Conservation (phyloP, 306 rosid genomes). For the Begonia fuchsioides region DNA sequence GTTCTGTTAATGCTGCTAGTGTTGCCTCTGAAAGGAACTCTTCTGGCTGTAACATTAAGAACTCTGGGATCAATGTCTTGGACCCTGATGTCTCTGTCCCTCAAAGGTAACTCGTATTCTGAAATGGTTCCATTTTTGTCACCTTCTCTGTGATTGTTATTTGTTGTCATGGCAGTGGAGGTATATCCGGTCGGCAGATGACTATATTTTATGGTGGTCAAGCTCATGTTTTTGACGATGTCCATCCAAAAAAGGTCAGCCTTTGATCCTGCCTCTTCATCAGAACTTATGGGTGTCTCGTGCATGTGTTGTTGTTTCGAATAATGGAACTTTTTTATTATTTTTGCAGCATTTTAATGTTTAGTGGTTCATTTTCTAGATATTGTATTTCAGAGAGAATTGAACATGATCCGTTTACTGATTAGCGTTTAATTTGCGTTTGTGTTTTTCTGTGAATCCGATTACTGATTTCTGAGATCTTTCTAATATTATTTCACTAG, state of each 20-base stretch:
- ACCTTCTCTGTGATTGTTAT: conserved; percentile 5
- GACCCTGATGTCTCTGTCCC: conserved; percentile 51
- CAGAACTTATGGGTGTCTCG: too few species aligned
- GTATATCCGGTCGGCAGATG: conserved; percentile 76
- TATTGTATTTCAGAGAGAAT: too few species aligned
- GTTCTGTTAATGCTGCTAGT: conserved; percentile 34
- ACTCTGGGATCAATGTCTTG: conserved; percentile 25
- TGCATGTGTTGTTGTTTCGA: too few species aligned
- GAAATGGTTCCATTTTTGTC: too few species aligned
- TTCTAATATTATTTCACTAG: too few species aligned
- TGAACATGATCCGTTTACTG: too few species aligned
- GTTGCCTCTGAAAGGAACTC: conserved; percentile 43
- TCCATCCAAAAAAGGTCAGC: conserved; percentile 85
- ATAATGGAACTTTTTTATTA: too few species aligned
- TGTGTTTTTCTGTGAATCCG: too few species aligned
- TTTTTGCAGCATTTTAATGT: too few species aligned
- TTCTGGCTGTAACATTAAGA: conserved; percentile 48
- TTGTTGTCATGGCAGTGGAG: conserved; percentile 40
- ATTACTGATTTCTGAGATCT: too few species aligned
- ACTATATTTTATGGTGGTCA: conserved; percentile 96
- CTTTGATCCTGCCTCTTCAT: background rate
- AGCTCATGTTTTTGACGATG: conserved; percentile 95
- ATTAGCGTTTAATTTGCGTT: too few species aligned
- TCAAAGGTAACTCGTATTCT: conserved; percentile 29
- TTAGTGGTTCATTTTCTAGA: too few species aligned